Conservation (phyloP, 805 yeast genomes). For the Lachancea sp. region DNA sequence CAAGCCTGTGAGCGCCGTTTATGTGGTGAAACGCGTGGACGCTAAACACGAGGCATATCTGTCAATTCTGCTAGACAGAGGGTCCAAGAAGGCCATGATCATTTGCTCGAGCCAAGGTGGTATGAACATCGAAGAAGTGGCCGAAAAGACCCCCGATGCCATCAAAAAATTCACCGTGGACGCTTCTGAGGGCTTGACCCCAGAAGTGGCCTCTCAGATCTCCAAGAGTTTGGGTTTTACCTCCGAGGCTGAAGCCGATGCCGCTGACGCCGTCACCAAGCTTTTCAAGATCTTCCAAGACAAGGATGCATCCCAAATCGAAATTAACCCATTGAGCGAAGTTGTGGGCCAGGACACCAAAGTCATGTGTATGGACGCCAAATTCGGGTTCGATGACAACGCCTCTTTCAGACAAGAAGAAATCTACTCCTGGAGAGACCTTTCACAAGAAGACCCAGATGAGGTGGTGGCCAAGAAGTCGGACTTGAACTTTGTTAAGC, state of each 20-base stretch:
- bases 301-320: conserved; percentile 95
- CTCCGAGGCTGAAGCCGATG: conserved; percentile 68
- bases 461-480: conserved; percentile 88
- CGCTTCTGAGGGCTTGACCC: conserved; percentile 73
- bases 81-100: conserved; percentile 80
- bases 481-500: conserved; percentile 92
- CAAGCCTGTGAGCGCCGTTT: conserved; percentile 93
- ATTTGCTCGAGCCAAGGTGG: conserved; percentile 98
- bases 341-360: conserved; percentile 63
- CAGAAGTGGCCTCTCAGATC: conserved; percentile 63
- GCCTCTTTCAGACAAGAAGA: conserved; percentile 93
- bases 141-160: conserved; percentile 82
- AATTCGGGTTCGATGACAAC: conserved; percentile 95
- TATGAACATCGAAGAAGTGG: conserved; percentile 99
- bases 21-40: conserved; percentile 89
- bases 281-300: conserved; percentile 85
- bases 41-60: conserved; percentile 93
- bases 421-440: conserved; percentile 94
- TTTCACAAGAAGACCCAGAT: conserved; percentile 95
- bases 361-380: conserved; percentile 98
- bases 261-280: conserved; percentile 79
- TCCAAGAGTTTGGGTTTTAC: conserved; percentile 82
- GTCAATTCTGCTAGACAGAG: conserved; percentile 92
- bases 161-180: conserved; percentile 83
- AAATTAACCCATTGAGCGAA: conserved; percentile 96